These are phyloP conservation scores for Podospora tetraspora DNA, from an alignment of 495 filamentous ascomycete genomes.

Conservation along the genomic window DNA sequence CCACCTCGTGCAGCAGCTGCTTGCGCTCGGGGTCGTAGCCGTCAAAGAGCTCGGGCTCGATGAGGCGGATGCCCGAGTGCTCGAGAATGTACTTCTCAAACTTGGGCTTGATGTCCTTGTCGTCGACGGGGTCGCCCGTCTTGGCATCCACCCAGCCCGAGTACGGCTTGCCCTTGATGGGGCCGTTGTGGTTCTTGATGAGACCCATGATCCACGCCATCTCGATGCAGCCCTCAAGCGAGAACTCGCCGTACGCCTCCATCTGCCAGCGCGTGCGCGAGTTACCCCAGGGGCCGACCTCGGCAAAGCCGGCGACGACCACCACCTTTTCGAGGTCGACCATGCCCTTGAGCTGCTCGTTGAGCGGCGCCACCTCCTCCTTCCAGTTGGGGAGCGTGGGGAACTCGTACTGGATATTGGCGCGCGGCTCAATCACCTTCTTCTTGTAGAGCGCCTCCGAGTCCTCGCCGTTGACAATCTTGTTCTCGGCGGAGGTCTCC, in stretches of 20 bases:
- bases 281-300: constrained; percentile 98
- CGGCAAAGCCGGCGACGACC: constrained; percentile 93
- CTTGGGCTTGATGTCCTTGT: constrained; percentile 94
- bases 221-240: constrained; percentile 94
- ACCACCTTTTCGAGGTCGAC: constrained; percentile 97
- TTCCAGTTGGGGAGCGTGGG: constrained; percentile 87
- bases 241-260: constrained; percentile 95
- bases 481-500: constrained; percentile 95
- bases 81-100: constrained; percentile 96
- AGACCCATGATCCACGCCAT: constrained; percentile 99
- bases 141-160: constrained; percentile 96
- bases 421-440: constrained; percentile 84
- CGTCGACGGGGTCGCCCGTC: constrained; percentile 89
- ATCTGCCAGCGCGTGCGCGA: constrained; percentile 98
- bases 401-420: constrained; percentile 97
- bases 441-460: constrained; percentile 92
- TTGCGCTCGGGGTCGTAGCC: constrained; percentile 99
- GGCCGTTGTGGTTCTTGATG: constrained; percentile 98
- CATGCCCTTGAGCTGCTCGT: constrained; percentile 87
- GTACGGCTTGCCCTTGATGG: constrained; percentile 93
- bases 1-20: constrained; percentile 94
- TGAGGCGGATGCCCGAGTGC: constrained; percentile 94
- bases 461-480: constrained; percentile 90
- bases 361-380: constrained; percentile 80
- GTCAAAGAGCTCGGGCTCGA: constrained; percentile 94